Evolutionary conservation across 768 basidiomycete genomes (phyloP), one percentile per base, ranked within the genome.

Genomic region (Kwoniella dendrophila): DNA sequence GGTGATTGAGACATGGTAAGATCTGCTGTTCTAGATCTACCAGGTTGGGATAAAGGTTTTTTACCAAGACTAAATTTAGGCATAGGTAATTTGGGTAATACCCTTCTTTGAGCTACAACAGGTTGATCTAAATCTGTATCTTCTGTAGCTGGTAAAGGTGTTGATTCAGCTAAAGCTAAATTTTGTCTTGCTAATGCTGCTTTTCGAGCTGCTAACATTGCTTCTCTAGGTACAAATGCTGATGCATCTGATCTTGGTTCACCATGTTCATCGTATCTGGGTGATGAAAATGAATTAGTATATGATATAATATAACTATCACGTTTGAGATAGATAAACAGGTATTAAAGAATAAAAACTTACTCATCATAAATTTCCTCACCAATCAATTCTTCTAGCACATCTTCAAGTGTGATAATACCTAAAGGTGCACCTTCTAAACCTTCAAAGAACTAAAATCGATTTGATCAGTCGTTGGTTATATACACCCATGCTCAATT

Each of bases 291-390:
- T 6, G 24, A 11, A 27, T 26, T 20, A 41, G 40, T 3, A 30
- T 8, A 26, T 48, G 10, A 29, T n/a, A 45, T 38, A 11, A 14
- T 44, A 20, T 34, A 20, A 33, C 24, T 27, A 16, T n/a, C 33
- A 1, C 1, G 1, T 27, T 16, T 40, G 20, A 18, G 11, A 1
- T 26, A 45, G 22, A 10, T 45, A n/a, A 18, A n/a, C 48, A 29
- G 4, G 36, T 22, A 18, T 1, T 47, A 6, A 24, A 6, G 27
- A 30, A 26, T 51, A 11, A 26, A 11, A 33, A 63, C 67, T 74
- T 90, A 92, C 80, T 93, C 92, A 72, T 93, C 90, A 63, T 90
- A 90, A 54, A 94, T 92, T 71, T 93, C 92, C 80, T 93, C 90
- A 14, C 92, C 92, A 57, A 94, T 93, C 11, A 94, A 83, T 74